Base-by-base conservation (phyloP, 768 basidiomycete genomes). In the Trichaptum fuscoviolaceum region DNA sequence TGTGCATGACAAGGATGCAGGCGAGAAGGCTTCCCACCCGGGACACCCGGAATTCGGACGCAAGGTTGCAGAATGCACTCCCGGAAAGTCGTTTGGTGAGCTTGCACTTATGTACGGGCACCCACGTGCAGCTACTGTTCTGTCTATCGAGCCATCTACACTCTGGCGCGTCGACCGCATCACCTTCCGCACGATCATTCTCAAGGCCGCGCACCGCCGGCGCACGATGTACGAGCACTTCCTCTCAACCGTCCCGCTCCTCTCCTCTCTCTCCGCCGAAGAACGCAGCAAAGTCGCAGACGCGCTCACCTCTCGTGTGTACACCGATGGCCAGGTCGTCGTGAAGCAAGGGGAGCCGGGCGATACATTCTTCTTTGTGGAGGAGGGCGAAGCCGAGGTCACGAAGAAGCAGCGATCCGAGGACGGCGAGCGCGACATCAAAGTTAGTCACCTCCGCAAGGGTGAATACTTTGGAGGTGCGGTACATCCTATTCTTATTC, bases 391-490 rank as follows among this genome's bases (percentile, higher is more conserved):
- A 70, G 96, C 96, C 1, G 81, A 87, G 62, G 95, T 93, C 0
- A 91, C 91, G 59, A 96, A 97, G 79, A 79, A 80, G 59, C 86
- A 88, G 66, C 80, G 82, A 66, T 80, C 76, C 52, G 87, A 85
- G 20, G 83, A 85, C 60, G 89, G 85, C 0, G 81, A 85, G 60
- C 83, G 81, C 27, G 88, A 92, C 71, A 83, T 92, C 62, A 78
- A 84, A 17, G 92, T 99, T 12, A 91, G 90, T 6, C 85, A 80
- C 65, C 84, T 93, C 64, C 85, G 82, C 72, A 94, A 95, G 73
- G 96, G 96, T 7, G 96, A 99, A 75, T 99, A 99, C 82, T 99
- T 99, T 79, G 96, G 96, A 78, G 96, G 96, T 95, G 70, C 75
- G 87, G 72, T 64, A 8, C 67, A 63, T 15, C 57, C 23, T 26